phyloP scores from a whole-genome alignment of 2,329 filamentous ascomycete genomes.

The Monosporascus ibericus region DNA sequence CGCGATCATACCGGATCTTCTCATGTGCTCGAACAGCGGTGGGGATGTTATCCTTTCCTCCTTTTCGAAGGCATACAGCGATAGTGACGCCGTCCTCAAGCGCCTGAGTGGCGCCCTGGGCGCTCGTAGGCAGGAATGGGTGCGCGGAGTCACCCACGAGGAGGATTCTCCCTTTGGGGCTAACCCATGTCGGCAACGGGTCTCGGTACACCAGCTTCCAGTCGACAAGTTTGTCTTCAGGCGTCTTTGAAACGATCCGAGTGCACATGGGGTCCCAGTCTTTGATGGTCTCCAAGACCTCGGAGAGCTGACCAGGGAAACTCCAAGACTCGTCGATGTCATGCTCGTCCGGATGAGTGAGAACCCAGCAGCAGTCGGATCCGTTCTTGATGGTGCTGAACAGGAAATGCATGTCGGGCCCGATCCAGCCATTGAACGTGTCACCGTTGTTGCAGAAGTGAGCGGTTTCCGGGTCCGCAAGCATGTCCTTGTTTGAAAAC shows the following conservation, averaged over 20 bases:
- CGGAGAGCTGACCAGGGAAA: slow-evolving; percentile 45
- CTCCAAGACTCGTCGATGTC: slow-evolving; percentile 52
- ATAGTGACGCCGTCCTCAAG: slow-evolving; percentile 45
- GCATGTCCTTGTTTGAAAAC: slow-evolving; percentile 45
- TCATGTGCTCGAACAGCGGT: slow-evolving; percentile 37
- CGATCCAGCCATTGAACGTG: slow-evolving; percentile 54
- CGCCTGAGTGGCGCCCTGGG: slow-evolving; percentile 43
- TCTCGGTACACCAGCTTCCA: slow-evolving; percentile 47
- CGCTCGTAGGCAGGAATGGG: slow-evolving; percentile 42
- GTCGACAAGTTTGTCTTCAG: slow-evolving; percentile 34
- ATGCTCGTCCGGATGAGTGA: slow-evolving; percentile 48
- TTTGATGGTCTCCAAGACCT: slow-evolving; percentile 44
- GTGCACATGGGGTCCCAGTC: slow-evolving; percentile 45
- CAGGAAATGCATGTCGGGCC: slow-evolving; percentile 50
- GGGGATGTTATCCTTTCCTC: slow-evolving; percentile 31
- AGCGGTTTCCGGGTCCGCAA: slow-evolving; percentile 44
- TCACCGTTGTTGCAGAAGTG: slow-evolving; percentile 51
- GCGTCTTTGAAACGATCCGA: slow-evolving; percentile 42
- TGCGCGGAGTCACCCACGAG: slow-evolving; percentile 45
- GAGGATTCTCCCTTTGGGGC: slow-evolving; percentile 34
- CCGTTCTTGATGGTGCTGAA: slow-evolving; percentile 52
- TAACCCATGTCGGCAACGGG: slow-evolving; percentile 43
- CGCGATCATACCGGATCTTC: slow-evolving; percentile 42
- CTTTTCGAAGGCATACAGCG: slow-evolving; percentile 35
- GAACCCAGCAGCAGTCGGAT: slow-evolving; percentile 51